Evolutionary conservation across 2,329 filamentous ascomycete species (phyloP), one percentile per base, ranked within the genome.

Genomic region (Fusarium sp.): DNA sequence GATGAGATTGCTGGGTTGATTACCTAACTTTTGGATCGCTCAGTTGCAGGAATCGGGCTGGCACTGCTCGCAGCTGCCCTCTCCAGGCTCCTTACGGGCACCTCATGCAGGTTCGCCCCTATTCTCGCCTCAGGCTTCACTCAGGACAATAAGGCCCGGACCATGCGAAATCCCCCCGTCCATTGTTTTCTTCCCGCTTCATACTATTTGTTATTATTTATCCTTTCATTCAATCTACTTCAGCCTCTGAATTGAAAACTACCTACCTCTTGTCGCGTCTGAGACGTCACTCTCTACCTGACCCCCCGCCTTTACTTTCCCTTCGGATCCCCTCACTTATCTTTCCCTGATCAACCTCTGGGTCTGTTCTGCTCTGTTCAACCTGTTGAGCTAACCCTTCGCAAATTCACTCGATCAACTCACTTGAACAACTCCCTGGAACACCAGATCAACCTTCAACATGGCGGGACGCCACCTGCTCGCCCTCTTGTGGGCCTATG

Each of bases 61-160:
- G 39, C 60, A 65, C 58, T 62, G 58, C 60, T 74, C 64, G 69
- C 69, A 73, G 51, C 73, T 75, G 73, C 73, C 23, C 23, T 23
- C 65, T 18, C 62, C 64, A 64, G 50, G 65, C 61, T 44, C 50
- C 55, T 56, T 5, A 23, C 23, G 23, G 23, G 23, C 62, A 55
- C 67, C 60, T 50, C 72, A 59, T 65, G 65, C 68, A 43, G 58
- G 41, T 37, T 43, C 54, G 31, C 55, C 62, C 59, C 48, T 62
- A 46, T 73, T 68, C 53, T 75, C 64, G 62, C 71, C 65, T 73
- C 55, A 71, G 68, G 55, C 55, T 50, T 58, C 44, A 31, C 36
- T 12, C 56, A 62, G 58, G 60, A 59, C 62, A 72, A 68, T 62
- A 63, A 54, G 55, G 47, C 46, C 28, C 27, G 18, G 44, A 23